These are phyloP conservation scores for Apiotrichum sp. DNA, from an alignment of 1,284 basidiomycete species.

Conservation along the genomic window DNA sequence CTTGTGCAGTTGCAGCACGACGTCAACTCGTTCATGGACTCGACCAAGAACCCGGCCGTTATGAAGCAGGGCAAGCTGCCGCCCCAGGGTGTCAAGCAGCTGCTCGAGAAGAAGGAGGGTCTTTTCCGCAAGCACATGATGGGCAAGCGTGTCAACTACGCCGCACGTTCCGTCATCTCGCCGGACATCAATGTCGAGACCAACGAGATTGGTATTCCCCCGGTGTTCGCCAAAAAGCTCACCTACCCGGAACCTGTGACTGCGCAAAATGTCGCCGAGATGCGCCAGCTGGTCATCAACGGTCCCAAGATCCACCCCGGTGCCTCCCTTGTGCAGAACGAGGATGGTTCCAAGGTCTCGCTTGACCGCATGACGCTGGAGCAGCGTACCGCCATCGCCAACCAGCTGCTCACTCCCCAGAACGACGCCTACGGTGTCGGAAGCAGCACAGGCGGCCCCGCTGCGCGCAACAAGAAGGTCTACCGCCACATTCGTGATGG, in stretches of 20 bases:
- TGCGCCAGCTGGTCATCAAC: constrained; percentile 87
- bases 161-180: constrained; percentile 97
- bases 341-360: constrained; percentile 81
- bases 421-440: constrained; percentile 57
- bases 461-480: constrained; percentile 91
- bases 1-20: constrained; percentile 88
- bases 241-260: constrained; percentile 98
- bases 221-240: constrained; percentile 93
- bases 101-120: constrained; percentile 98
- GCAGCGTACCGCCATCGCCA: constrained; percentile 92
- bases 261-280: constrained; percentile 77
- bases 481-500: constrained; percentile 92
- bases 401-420: constrained; percentile 89
- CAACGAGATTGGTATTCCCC: constrained; percentile 97
- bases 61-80: constrained; percentile 86
- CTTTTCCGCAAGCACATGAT: constrained; percentile 99
- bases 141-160: constrained; percentile 99
- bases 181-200: constrained; percentile 99
- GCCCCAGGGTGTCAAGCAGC: constrained; percentile 91
- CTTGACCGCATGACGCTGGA: constrained; percentile 78
- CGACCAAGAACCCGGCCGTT: constrained; percentile 85
- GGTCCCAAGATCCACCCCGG: constrained; percentile 88
- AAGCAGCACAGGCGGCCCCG: constrained; percentile 54
- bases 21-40: constrained; percentile 97
- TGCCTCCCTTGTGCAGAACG: constrained; percentile 89